Percentiles rank a stretch among this genome's conserved stretches.
These are phyloP conservation scores for Sugiyamaella qingdaonensis DNA, from an alignment of 805 yeast species.

Conservation along the genomic window DNA sequence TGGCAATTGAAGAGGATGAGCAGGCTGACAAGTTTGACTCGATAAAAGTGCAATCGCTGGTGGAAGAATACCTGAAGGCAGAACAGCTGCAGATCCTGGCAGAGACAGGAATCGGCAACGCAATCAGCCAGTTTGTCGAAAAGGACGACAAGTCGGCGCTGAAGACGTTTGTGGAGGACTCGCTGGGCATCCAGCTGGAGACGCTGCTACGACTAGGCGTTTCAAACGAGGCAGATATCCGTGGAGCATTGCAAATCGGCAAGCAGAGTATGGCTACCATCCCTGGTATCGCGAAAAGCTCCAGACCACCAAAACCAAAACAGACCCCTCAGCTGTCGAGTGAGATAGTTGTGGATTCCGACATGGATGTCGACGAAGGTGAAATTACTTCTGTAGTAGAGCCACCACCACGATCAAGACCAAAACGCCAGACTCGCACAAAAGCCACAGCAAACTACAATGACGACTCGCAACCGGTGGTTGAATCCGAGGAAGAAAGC, in stretches of 20 bases:
- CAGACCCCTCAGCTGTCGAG: not conserved
- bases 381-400: too few relatives aligned
- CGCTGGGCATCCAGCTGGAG: conserved; percentile 28
- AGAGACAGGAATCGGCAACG: conserved; percentile 67
- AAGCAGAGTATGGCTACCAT: not conserved
- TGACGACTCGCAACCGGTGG: too few relatives aligned
- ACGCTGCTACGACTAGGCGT: conserved; percentile 22
- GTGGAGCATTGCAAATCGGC: conserved; percentile 8
- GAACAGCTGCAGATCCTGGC: conserved; percentile 67
- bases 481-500: too few relatives aligned
- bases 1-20: not conserved
- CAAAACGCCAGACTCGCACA: too few relatives aligned
- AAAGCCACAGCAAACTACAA: too few relatives aligned
- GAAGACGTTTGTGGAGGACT: conserved; percentile 38
- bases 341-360: not conserved
- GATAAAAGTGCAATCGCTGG: conserved; percentile 56
- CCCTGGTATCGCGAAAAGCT: not conserved
- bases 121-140: conserved; percentile 67
- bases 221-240: conserved; percentile 11
- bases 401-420: too few relatives aligned
- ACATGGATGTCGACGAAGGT: conserved; percentile 18
- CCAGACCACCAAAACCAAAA: not conserved
- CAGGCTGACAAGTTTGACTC: conserved; percentile 31
- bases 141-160: conserved; percentile 78
- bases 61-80: conserved; percentile 57